Base-by-base conservation (phyloP, 805 yeast genomes). In the Kuraishia capsulata region DNA sequence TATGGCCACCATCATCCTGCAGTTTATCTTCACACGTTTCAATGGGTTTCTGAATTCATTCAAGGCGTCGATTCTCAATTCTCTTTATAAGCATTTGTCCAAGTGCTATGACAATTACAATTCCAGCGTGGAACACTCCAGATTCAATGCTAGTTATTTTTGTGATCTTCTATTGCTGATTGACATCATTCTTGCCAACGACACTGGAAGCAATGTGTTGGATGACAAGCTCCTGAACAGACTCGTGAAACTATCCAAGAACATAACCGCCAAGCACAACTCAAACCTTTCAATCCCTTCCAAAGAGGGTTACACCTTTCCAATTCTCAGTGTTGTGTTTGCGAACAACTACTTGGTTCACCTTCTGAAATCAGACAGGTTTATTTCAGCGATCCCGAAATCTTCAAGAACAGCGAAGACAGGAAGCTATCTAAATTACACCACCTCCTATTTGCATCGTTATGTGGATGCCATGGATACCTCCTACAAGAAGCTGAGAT, bases 81-180 rank as follows among this genome's bases (percentile, higher is more conserved):
- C 51, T 4, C 24, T 52, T 5, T 61, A 61, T 41, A 59, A 56
- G 40, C 54, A 58, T 40, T 28, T 61, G 31, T 50, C 38, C 23
- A 61, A 61, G 38, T 53, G 57, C 21, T 49, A 54, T 36, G 65
- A 58, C 36, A 53, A 59, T 31, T 58, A 56, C 39, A 57, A 57
- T 31, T 42, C 54, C 1, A 49, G 58, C 10, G 51, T 59, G 19
- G 61, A 57, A 21, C 48, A 50, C 24, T 48, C 52, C 3, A 37
- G 45, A 4, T 59, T 59, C 42, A 51, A 39, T 20, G 62, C 64
- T 0, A 54, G 50, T 37, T 61, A 58, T 38, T 52, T 59, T 32
- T 50, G 56, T 4, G 60, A 56, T 40, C 42, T 56, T 46, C 44
- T 52, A 4, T 40, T 50, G 28, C 43, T 59, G 25, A 44, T 53